Conservation (phyloP, 306 rosid species). For the Carpinus viminea region DNA sequence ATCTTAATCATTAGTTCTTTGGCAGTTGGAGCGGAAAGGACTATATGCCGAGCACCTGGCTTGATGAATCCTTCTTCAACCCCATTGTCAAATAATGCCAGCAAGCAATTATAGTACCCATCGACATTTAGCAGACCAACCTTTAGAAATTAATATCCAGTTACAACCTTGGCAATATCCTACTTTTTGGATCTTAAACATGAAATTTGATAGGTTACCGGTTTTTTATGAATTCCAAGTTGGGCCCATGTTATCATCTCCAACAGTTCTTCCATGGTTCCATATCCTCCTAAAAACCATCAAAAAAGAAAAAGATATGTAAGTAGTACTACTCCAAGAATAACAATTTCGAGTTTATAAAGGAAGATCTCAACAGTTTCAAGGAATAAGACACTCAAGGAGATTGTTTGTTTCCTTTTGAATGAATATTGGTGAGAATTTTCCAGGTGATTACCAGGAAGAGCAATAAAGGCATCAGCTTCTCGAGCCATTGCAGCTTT, state of each 20-base stretch:
- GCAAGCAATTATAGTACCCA: slow-evolving; percentile 87
- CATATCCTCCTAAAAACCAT: slow-evolving; percentile 75
- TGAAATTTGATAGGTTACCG: slow-evolving; percentile 44
- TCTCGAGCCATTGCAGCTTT: slow-evolving; percentile 93
- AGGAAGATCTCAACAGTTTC: slow-evolving; percentile 11
- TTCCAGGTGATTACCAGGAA: slow-evolving; percentile 67
- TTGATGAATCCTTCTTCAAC: slow-evolving; percentile 91
- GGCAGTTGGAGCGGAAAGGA: slow-evolving; percentile 82
- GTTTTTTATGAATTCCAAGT: slow-evolving; percentile 89
- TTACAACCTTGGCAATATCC: slow-evolving; percentile 16
- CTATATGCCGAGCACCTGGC: slow-evolving; percentile 75
- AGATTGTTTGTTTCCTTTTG: slow-evolving; percentile 10
- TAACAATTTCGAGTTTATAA: slow-evolving; percentile 12
- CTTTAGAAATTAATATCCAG: slow-evolving; percentile 42
- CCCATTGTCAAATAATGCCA: slow-evolving; percentile 89
- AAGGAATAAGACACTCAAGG: slow-evolving; percentile 18
- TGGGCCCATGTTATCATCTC: slow-evolving; percentile 98
- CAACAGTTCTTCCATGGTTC: slow-evolving; percentile 94
- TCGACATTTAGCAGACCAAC: slow-evolving; percentile 93
- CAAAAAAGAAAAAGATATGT: slow-evolving; percentile 8
- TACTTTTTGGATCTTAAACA: slow-evolving; percentile 8
- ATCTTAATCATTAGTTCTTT: slow-evolving; percentile 78
- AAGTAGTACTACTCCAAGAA: slow-evolving; percentile 8
- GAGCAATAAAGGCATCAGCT: slow-evolving; percentile 93
- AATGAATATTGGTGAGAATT: slow-evolving; percentile 13